These are phyloP conservation scores for Megacollybia marginata DNA, from an alignment of 768 basidiomycete species.

Conservation along the genomic window DNA sequence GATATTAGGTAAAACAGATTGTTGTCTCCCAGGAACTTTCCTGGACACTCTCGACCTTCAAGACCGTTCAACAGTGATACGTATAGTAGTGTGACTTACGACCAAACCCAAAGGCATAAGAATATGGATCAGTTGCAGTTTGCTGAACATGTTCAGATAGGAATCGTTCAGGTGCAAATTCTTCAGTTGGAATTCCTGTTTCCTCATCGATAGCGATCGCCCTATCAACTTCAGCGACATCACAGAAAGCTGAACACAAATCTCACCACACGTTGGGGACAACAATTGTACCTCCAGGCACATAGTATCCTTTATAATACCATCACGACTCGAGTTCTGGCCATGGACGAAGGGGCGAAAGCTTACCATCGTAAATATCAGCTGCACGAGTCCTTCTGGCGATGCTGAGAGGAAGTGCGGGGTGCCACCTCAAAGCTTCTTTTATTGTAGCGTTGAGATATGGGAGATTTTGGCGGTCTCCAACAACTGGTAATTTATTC, in stretches of 20 bases:
- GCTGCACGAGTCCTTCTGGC: neutral
- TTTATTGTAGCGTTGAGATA: constrained; percentile 9
- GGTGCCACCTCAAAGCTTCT: constrained; percentile 11
- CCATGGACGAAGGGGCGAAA: too few relatives aligned
- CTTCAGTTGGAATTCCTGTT: neutral
- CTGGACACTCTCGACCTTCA: too few relatives aligned
- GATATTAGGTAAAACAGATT: too few relatives aligned
- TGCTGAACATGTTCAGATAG: too few relatives aligned
- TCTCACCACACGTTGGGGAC: constrained; percentile 12
- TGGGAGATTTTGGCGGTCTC: constrained; percentile 7
- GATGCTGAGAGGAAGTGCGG: constrained; percentile 2
- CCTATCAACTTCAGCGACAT: neutral
- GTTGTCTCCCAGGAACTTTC: too few relatives aligned
- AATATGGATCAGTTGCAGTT: too few relatives aligned
- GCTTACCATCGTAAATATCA: too few relatives aligned
- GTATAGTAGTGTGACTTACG: too few relatives aligned
- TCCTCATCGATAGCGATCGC: constrained; percentile 1
- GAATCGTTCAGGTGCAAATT: constrained; percentile 6
- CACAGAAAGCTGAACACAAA: neutral
- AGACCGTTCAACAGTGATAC: too few relatives aligned
- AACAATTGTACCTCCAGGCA: constrained; percentile 9
- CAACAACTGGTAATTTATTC: constrained; percentile 5
- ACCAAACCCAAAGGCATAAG: too few relatives aligned
- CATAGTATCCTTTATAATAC: constrained; percentile 10
- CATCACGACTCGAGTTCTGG: too few relatives aligned